These are phyloP conservation scores for Tagetes patula DNA, from an alignment of 129 eudicot species.

Conservation along the genomic window DNA sequence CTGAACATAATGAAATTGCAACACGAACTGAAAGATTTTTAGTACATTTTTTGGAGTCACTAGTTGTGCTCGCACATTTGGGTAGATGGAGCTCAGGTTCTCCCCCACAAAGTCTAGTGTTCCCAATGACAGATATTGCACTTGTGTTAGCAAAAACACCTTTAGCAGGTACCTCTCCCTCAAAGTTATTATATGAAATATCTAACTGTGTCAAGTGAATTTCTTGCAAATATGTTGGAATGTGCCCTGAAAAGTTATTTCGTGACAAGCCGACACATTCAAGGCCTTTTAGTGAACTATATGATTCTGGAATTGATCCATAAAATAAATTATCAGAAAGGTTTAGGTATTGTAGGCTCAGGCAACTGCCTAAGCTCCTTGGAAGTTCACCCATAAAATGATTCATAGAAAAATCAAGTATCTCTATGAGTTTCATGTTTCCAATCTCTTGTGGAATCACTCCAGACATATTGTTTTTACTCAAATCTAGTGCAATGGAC, in stretches of 20 bases:
- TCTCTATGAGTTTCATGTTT: slow-evolving; percentile 1
- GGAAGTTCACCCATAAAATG: slow-evolving; percentile 27
- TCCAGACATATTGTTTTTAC: slow-evolving; percentile 23
- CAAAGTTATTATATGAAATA: slow-evolving; percentile 30
- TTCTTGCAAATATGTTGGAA: slow-evolving; percentile 20
- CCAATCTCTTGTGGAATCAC: no score
- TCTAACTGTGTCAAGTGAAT: slow-evolving; percentile 8
- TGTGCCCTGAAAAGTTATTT: slow-evolving; percentile 28
- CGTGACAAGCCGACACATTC: slow-evolving; percentile 19
- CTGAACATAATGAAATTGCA: slow-evolving; percentile 17
- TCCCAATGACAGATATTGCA: slow-evolving; percentile 25
- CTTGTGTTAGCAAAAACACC: slow-evolving; percentile 22
- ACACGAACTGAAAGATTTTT: background rate
- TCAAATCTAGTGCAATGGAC: slow-evolving; percentile 16
- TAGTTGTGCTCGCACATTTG: slow-evolving; percentile 15
- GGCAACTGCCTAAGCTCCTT: slow-evolving; percentile 10
- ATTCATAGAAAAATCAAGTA: slow-evolving; percentile 20
- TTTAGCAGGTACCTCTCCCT: slow-evolving; percentile 25
- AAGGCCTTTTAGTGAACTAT: slow-evolving; percentile 18
- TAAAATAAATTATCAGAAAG: slow-evolving; percentile 22
- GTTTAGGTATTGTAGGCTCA: slow-evolving; percentile 2
- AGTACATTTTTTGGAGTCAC: background rate
- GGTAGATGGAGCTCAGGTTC: slow-evolving; percentile 14
- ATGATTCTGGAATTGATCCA: slow-evolving; percentile 18
- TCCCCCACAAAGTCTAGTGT: slow-evolving; percentile 32